Evolutionary conservation across 2,329 filamentous ascomycete species (phyloP), one percentile per base, ranked within the genome.

Genomic region (Pseudocercospora cruenta): DNA sequence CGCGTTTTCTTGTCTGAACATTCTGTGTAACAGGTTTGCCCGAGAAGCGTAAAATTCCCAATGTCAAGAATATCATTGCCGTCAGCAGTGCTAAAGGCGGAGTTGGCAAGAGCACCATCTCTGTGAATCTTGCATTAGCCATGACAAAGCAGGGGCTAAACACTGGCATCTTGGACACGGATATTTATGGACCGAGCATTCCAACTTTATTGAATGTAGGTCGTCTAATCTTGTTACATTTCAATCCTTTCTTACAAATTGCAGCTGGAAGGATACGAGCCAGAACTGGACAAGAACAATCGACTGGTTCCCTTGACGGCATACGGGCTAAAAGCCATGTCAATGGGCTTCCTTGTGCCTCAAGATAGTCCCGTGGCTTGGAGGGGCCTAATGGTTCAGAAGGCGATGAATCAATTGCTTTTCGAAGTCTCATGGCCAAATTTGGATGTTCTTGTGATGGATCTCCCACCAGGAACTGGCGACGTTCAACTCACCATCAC

Each of bases 271-370:
- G 74, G 74, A 8, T 71, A 76, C 12, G 74, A 76, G 55, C 75
- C 75, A 2, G 70, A 72, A 22, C 75, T 77, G 21, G 75, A 77
- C 62, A 36, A 58, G 7, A 69, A 91, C 72, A 93, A 94, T 74
- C 90, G 93, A 73, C 85, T 99, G 3, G 75, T 98, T 1, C 95
- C 95, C 0, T 81, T 99, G 24, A 93, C 91, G 22, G 97, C 96
- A 76, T 98, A 98, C 82, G 95, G 95, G 47, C 86, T 99, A 64
- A 96, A 96, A 80, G 96, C 93, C 62, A 99, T 99, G 95, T 97
- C 94, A 0, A 98, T 99, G 92, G 95, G 95, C 58, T 98, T 97
- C 71, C 85, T 99, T 0, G 88, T 97, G 1, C 87, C 87, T 21
- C 90, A 93, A 70, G 86, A 88, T 10, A 91, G 92, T 4, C 92